Base-by-base conservation (phyloP, 495 filamentous ascomycete genomes). In the Trichocladium antarcticum region DNA sequence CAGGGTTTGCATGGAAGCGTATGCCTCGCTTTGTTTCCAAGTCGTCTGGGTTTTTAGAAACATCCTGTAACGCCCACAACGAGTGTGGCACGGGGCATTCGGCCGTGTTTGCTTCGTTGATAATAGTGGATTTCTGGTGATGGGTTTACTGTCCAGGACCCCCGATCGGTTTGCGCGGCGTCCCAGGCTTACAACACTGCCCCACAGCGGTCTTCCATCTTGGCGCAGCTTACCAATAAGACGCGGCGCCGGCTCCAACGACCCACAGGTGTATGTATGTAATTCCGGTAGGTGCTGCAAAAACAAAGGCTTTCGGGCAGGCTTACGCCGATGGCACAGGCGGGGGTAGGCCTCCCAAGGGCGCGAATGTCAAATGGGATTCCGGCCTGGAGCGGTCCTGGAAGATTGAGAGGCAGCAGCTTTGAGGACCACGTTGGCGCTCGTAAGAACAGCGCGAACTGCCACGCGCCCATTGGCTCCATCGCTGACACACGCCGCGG, bases 311-410 rank as follows among this genome's bases (percentile, higher is more conserved):
- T 14, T 37, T 41, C 42, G 45, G 51, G 16, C 40, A 38, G 51
- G 51, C 51, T 49, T 45, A 49, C 51, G 46, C 51, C 51, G 51
- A 41, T 31, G 28, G 37, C 47, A 37, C 47, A 36, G 47, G 8
- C 5, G 31, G 31, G 5, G 5, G 5, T 14, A 29, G 42, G 42
- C 51, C 46, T 50, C 52, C 52, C 37, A 53, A 55, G 47, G 47
- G 51, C 51, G 51, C 41, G 39, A 17, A 40, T 54, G 45, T 49
- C 45, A 29, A 47, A 17, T 10, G 24, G 34, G 34, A 21, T 31
- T n/a, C 12, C 15, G 8, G 27, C 31, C 32, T 37, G 12, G n/a
- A n/a, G 22, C 31, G 35, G 35, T 15, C 29, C 31, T 27, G n/a
- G 36, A 27, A 10, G 14, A 8, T 27, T 27, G 27, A 10, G 45